These are phyloP conservation scores for Selaginella tamariscina DNA, from an alignment of 75 land plant species.

Conservation along the genomic window DNA sequence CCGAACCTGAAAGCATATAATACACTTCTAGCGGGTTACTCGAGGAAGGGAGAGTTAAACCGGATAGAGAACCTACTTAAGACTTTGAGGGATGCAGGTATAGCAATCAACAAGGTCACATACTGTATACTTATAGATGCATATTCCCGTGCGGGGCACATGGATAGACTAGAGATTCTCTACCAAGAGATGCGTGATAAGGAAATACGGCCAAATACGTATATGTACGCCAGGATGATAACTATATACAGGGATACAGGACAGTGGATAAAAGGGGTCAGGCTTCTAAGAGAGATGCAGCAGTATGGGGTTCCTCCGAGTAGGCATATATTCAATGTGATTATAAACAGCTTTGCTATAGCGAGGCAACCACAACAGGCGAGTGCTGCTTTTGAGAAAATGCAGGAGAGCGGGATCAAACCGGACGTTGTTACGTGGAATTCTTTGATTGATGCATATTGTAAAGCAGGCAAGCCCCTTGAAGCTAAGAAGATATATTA, in stretches of 20 bases:
- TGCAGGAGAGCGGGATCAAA: slow-evolving; percentile 51
- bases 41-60: neutral
- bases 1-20: neutral
- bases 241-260: slow-evolving; percentile 57
- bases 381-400: slow-evolving; percentile 47
- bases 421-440: slow-evolving; percentile 87
- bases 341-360: slow-evolving; percentile 84
- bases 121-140: neutral
- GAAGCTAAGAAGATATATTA: slow-evolving; percentile 46
- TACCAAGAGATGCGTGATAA: neutral
- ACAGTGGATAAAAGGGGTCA: slow-evolving; percentile 58
- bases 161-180: neutral
- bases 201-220: slow-evolving; percentile 21
- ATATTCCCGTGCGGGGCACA: neutral
- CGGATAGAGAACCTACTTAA: neutral
- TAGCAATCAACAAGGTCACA: neutral
- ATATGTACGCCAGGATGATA: slow-evolving; percentile 59
- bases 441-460: slow-evolving; percentile 70
- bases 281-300: slow-evolving; percentile 66
- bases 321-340: slow-evolving; percentile 68
- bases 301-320: slow-evolving; percentile 49
- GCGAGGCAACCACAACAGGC: slow-evolving; percentile 54
- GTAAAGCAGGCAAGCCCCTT: slow-evolving; percentile 36
- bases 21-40: neutral
- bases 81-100: neutral